phyloP scores from a whole-genome alignment of 805 yeast species.

The Candida vartiovaarae region DNA sequence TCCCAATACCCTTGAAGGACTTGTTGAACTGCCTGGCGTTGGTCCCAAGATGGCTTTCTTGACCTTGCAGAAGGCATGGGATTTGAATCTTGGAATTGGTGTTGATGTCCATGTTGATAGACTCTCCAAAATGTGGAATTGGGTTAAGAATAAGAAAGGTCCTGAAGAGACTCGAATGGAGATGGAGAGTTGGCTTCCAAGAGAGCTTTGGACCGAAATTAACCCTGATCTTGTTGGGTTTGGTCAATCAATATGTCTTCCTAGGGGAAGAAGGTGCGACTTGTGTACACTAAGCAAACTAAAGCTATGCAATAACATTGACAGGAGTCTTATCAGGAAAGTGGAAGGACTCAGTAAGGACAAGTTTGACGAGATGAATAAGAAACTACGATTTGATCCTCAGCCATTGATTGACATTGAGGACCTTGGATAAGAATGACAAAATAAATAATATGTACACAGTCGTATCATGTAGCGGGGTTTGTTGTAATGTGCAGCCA shows the following conservation, averaged over 20 bases:
- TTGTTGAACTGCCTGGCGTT: constrained; percentile 76
- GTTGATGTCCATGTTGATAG: constrained; percentile 90
- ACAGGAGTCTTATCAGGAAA: constrained; percentile 35
- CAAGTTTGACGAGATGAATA: constrained; percentile 16
- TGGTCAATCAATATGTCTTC: constrained; percentile 83
- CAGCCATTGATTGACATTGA: constrained; percentile 30
- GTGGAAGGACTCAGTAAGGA: constrained; percentile 19
- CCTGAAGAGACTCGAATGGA: constrained; percentile 73
- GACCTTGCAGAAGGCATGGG: constrained; percentile 79
- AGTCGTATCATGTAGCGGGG: too few species aligned
- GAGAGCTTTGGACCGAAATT: constrained; percentile 71
- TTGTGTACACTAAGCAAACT: constrained; percentile 49
- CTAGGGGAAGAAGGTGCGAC: constrained; percentile 66
- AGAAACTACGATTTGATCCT: constrained; percentile 38
- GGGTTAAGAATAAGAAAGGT: constrained; percentile 52
- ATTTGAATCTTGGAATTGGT: constrained; percentile 73
- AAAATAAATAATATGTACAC: too few species aligned
- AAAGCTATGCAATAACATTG: constrained; percentile 53
- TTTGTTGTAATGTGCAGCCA: background rate
- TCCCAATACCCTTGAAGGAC: constrained; percentile 61
- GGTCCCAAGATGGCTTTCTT: constrained; percentile 94
- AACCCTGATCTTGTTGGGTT: constrained; percentile 88
- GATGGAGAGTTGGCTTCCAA: constrained; percentile 70
- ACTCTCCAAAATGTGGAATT: constrained; percentile 69
- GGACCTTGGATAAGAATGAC: constrained; percentile 17